Evolutionary conservation across 805 yeast species (phyloP), one percentile per base, ranked within the genome.

Genomic region (Candida pseudofarinosa): DNA sequence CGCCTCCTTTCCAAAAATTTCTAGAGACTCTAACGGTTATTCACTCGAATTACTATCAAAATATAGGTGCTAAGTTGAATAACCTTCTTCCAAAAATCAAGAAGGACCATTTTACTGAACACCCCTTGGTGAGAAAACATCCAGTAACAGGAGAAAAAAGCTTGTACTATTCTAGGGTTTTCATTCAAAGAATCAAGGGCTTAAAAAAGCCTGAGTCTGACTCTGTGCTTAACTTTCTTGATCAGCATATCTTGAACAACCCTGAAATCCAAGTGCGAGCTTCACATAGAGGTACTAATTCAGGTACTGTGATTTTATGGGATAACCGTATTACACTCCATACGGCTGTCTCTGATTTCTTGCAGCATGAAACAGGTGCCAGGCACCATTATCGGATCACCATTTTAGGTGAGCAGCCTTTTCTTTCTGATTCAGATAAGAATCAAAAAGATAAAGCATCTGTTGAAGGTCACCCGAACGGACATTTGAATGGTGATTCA

Each of bases 231-330:
- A 47, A 47, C 40, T 58, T 58, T 41, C 47, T 58, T 40, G 54
- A 52, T 15, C 46, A 51, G 33, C 62, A 58, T 41, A 44, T 53
- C 8, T 40, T 48, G 36, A 47, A 46, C 36, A 58, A 55, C 43
- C 59, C 59, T 3, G 62, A 58, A 38, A 35, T 55, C 35, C 62
- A 58, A 42, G 59, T 58, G 4, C 49, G 62, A 45, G 61, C 60
- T 13, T 19, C 46, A 19, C 60, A 56, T 46, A 48, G 43, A 36
- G 62, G 60, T 8, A 55, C 59, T 4, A 55, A 52, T 33, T 47
- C 55, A 20, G 45, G 47, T 30, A 40, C 61, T 12, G 60, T 58
- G 10, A 51, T 56, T 42, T 60, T 51, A 13, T 58, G 62, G 62
- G 62, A 58, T 37, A 58, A 58, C 49, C 44, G 62, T 40, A 38